phyloP scores from a whole-genome alignment of 23 red algal genomes.

The Chondrus crispus region DNA sequence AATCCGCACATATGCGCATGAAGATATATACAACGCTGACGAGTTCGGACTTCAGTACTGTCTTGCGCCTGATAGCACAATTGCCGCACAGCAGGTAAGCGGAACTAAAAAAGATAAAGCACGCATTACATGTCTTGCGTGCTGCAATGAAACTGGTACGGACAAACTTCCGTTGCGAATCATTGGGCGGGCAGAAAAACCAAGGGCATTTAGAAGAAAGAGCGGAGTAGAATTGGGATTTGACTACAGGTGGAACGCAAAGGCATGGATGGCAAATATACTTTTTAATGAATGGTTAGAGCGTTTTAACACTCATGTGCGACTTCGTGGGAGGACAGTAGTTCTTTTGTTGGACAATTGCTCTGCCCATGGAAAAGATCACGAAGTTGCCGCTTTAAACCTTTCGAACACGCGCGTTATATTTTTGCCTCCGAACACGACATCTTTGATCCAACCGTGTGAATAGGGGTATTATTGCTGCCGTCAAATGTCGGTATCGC shows the following conservation, averaged over 20 bases:
- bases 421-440: conserved; percentile 9
- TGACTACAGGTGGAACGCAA: not conserved
- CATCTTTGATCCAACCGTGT: not conserved
- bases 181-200: not conserved
- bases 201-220: not conserved
- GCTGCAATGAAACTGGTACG: not conserved
- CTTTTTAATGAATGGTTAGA: conserved; percentile 6
- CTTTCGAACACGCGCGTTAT: not conserved
- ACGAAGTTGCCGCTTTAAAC: not conserved
- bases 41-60: not conserved
- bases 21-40: conserved; percentile 1
- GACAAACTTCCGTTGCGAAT: not conserved
- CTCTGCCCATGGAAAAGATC: not conserved
- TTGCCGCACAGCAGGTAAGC: not conserved
- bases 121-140: not conserved
- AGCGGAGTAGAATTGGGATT: not conserved
- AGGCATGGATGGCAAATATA: not conserved
- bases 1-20: not conserved
- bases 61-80: not conserved
- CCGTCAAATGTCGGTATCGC: not conserved
- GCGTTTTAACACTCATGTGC: not conserved
- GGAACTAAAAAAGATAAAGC: not conserved
- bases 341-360: conserved; percentile 6
- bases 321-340: not conserved
- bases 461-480: not conserved